Evolutionary conservation across 2,329 filamentous ascomycete genomes (phyloP), one percentile per base, ranked within the genome.

Genomic region (Sporothrix dimorphospora): DNA sequence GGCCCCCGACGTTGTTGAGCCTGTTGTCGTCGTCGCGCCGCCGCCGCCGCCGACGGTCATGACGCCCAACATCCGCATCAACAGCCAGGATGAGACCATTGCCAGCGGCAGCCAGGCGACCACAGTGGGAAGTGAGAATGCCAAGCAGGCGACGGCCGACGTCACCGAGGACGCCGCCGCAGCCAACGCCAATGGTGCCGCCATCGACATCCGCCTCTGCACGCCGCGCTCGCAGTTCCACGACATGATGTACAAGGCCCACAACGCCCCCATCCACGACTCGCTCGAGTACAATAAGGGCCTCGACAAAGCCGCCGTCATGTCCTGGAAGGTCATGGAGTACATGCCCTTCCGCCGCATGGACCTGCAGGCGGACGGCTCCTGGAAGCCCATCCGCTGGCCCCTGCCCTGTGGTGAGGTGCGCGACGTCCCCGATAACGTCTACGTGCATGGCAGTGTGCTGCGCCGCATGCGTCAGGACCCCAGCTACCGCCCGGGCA

Each of bases 381-480:
- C 88, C 0, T 96, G 93, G 93, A 90, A 89, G 79, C 90, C 92
- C 0, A 95, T 96, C 75, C 85, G 89, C 9, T 95, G 92, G 91
- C 93, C 93, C 0, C 82, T 95, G 2, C 93, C 93, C 0, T 88
- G 90, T 40, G 93, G 93, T 11, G 92, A 95, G 80, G 89, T 91
- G 0, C 87, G 93, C 19, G 93, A 96, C 77, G 90, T 96, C 1
- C 93, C 93, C 0, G 80, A 87, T 9, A 84, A 90, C 70, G 92
- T 90, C 0, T 84, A 89, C 27, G 87, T 96, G 1, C 93, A 96
- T 76, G 87, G 89, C 55, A 92, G 90, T 27, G 93, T 93, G 0
- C 89, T 96, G 72, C 87, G 88, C 21, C 86, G 93, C 7, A 91
- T 96, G 89, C 80, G 88, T 63, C 80, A 82, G 8, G 87, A 94